Evolutionary conservation across 768 basidiomycete species (phyloP).

Genomic region (Auriscalpium orientale): DNA sequence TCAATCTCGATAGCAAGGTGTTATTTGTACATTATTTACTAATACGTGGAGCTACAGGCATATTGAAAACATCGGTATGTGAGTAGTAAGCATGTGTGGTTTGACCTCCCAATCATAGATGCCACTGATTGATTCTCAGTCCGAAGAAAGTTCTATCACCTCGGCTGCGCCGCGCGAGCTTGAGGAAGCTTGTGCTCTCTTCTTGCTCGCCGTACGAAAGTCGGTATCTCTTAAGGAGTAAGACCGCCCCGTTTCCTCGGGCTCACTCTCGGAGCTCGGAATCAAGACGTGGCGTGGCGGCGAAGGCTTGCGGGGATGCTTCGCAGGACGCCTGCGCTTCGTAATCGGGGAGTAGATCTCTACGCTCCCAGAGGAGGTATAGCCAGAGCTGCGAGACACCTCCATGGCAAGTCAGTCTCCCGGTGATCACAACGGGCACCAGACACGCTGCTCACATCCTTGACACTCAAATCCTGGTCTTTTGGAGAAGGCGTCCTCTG

Average conservation of each 20-base stretch:
- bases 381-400: background rate
- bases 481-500: background rate
- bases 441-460: background rate
- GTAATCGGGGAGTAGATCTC: background rate
- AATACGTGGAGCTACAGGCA: too few species aligned
- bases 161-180: background rate
- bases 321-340: background rate
- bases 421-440: background rate
- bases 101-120: too few species aligned
- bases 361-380: background rate
- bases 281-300: background rate
- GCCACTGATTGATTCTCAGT: background rate
- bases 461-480: background rate
- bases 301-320: background rate
- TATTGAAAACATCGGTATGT: too few species aligned
- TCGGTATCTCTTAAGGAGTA: background rate
- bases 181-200: background rate
- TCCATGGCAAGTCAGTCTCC: background rate
- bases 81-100: too few species aligned
- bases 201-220: background rate
- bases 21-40: too few species aligned
- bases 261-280: too few species aligned
- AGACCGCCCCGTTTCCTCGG: background rate
- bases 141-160: slow-evolving; percentile 9
- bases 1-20: too few species aligned